A percentile compares a stretch with the other conserved stretches of the same genome.
phyloP scores from a whole-genome alignment of 306 rosid genomes.

The Elaeagnus macrophylla region DNA sequence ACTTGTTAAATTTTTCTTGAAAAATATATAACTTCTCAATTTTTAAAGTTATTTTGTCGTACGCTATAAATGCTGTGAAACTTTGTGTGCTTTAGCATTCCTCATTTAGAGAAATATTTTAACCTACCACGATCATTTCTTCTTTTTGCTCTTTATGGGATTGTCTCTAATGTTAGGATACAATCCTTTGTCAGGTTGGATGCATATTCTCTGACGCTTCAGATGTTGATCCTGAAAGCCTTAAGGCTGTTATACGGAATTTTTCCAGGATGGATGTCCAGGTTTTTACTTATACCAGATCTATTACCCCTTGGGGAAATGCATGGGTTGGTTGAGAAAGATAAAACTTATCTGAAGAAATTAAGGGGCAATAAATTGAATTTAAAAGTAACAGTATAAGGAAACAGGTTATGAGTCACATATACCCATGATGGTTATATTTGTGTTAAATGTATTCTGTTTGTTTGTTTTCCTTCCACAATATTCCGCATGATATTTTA shows the following conservation, averaged over 20 bases:
- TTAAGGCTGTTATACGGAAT: constrained; percentile 37
- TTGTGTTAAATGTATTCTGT: constrained; percentile 3
- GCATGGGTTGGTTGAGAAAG: too few species aligned
- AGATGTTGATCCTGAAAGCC: constrained; percentile 38
- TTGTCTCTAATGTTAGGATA: background rate
- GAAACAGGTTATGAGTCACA: constrained; percentile 18
- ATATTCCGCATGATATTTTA: constrained; percentile 20
- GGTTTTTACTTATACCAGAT: constrained; percentile 40
- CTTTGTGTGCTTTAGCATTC: background rate
- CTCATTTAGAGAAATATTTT: background rate
- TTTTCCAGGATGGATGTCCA: constrained; percentile 38
- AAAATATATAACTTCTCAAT: too few species aligned
- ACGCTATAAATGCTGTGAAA: too few species aligned
- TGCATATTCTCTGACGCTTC: constrained; percentile 43
- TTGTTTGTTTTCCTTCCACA: constrained; percentile 7
- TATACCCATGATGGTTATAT: background rate
- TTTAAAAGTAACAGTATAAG: background rate
- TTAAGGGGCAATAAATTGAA: too few species aligned
- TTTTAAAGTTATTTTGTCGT: too few species aligned
- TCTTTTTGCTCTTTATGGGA: constrained; percentile 10
- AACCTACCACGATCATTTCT: background rate
- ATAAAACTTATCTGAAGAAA: too few species aligned
- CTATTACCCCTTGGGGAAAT: background rate
- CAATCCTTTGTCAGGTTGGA: constrained; percentile 53
- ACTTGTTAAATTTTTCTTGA: too few species aligned